Evolutionary conservation across 108 stramenopile species (phyloP), one percentile per base, ranked within the genome.

Genomic region (Pseudonitzschia delicatissima): DNA sequence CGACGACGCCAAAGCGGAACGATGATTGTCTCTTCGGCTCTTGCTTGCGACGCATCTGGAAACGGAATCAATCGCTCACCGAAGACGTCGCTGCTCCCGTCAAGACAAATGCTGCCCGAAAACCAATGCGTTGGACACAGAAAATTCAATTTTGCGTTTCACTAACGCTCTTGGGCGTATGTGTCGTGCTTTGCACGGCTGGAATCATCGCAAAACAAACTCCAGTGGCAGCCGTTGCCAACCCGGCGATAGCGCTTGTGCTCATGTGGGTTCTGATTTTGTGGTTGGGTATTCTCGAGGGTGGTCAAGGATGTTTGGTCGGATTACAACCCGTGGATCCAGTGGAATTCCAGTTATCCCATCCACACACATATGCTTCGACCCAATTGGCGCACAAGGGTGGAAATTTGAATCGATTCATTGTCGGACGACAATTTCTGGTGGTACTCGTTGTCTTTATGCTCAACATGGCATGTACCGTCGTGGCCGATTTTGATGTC

Each of bases 241-340:
- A 39, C 11, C 11, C 37, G 6, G 37, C 37, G 37, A 11, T 39
- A 39, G 37, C 37, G 37, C 37, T 39, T 11, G 17, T 44, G 42
- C 42, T 7, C 67, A 45, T 83, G 27, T 83, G 74, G 58, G 44
- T 71, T n/a, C 57, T 74, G 28, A 64, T 88, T 31, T 25, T 74
- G 2, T 85, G 84, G 84, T 68, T 88, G 42, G 77, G 68, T 27
- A 68, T 82, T 69, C 73, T 85, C 57, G 87, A 88, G 65, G 87
- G 87, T 37, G 84, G 82, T 18, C 87, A 88, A 59, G 82, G n/a
- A n/a, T n/a, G 66, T 15, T 66, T 88, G 26, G 80, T 88, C 23
- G 87, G 87, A 2, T 61, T 88, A 0, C 67, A 71, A n/a, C 76
- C 83, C n/a, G 66, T 83, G 21, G 71, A 81, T 57, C 69, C 74